Evolutionary conservation across 2,329 filamentous ascomycete genomes (phyloP), one percentile per base, ranked within the genome.

Genomic region (Arthrobotrys conoides): DNA sequence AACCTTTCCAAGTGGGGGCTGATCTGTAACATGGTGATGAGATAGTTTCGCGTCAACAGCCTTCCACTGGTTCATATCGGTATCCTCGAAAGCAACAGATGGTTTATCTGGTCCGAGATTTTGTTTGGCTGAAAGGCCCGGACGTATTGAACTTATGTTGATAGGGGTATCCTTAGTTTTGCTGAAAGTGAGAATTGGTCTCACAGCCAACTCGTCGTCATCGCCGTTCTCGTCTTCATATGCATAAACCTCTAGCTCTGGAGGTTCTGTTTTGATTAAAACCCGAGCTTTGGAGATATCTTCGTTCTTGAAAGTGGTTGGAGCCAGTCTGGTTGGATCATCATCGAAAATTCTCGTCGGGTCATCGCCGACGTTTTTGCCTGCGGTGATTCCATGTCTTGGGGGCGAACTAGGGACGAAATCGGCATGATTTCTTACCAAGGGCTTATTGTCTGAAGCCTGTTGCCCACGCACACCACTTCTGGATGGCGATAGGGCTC

Each of bases 1-100:
- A 61, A 97, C 88, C 85, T 98, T 99, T 48, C 94, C 94, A 80
- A 93, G 89, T 8, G 86, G 87, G 6, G 41, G 41, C 27, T 68
- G 75, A 9, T 72, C 75, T 3, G 68, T 20, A 12, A 30, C 24
- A 24, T 72, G 61, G 24, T 36, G 63, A 10, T 41, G 41, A 14
- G 68, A 78, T 79, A 99, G 88, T 82, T 91, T 95, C 82, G 90
- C 90, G 6, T 92, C 94, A 57, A 99, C 90, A 71, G 92, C 88
- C 81, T 94, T 97, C 94, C 96, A 98, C 0, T 93, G 90, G 0
- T 92, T 91, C 0, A 94, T 89, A 85, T 97, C 93, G 27, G 96
- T 87, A 20, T 87, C 85, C 22, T 89, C 85, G 14, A 89, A 87
- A 46, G 30, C 14, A 44, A 38, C 61, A 22, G n/a, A 24, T 30